Evolutionary conservation across 2,329 filamentous ascomycete genomes (phyloP).

Genomic region (Phaeomoniella chlamydospora): DNA sequence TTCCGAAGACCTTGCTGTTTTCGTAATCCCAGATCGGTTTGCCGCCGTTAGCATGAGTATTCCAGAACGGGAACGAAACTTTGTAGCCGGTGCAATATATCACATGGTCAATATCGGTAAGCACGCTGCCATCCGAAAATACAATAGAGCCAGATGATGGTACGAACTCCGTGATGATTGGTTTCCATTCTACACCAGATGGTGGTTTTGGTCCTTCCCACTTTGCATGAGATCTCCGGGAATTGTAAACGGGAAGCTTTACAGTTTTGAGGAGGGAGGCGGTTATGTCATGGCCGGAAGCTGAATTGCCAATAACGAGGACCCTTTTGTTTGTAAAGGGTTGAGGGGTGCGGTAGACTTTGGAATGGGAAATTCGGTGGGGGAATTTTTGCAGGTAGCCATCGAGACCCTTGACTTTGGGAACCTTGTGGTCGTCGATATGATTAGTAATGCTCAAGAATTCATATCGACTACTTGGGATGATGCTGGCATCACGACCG

Average conservation of each 20-base stretch:
- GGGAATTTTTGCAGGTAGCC: slow-evolving; percentile 24
- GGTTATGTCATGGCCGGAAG: slow-evolving; percentile 49
- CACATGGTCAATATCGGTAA: slow-evolving; percentile 43
- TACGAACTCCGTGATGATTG: slow-evolving; percentile 31
- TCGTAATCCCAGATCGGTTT: slow-evolving; percentile 35
- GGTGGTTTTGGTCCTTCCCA: slow-evolving; percentile 38
- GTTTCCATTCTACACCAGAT: slow-evolving; percentile 37
- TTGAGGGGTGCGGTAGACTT: slow-evolving; percentile 26
- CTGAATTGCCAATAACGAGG: slow-evolving; percentile 48
- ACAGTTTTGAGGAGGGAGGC: slow-evolving; percentile 33
- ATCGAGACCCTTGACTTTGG: slow-evolving; percentile 29
- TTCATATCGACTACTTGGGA: background rate
- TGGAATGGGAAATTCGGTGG: slow-evolving; percentile 29
- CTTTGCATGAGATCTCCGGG: slow-evolving; percentile 30
- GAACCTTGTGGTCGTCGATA: slow-evolving; percentile 20
- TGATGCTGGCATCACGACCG: background rate
- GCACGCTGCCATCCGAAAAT: slow-evolving; percentile 39
- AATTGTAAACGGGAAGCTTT: slow-evolving; percentile 34
- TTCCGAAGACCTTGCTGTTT: slow-evolving; percentile 25
- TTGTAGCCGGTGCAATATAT: slow-evolving; percentile 49
- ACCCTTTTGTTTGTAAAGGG: slow-evolving; percentile 32
- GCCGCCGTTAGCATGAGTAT: slow-evolving; percentile 27
- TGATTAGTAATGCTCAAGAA: background rate
- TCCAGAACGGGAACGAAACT: slow-evolving; percentile 36
- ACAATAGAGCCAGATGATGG: slow-evolving; percentile 31